phyloP scores from a whole-genome alignment of 352 stramenopile genomes.

The Globisporangium carolinianum region DNA sequence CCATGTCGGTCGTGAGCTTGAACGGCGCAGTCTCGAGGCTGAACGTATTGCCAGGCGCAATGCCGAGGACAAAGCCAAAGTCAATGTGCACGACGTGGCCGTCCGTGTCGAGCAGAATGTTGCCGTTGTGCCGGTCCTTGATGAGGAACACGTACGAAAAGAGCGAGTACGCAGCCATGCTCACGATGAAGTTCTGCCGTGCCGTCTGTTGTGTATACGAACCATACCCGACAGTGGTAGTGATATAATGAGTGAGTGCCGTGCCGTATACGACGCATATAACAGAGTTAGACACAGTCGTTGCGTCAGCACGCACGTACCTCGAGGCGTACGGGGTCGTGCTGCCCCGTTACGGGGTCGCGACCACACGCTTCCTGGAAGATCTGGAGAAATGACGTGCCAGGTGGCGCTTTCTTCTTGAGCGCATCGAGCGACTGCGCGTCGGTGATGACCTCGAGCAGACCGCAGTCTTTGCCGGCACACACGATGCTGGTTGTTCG shows the following conservation, averaged over 20 bases:
- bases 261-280: neutral
- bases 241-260: too few relatives aligned
- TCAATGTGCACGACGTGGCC: conserved; percentile 95
- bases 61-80: conserved; percentile 96
- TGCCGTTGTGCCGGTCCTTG: conserved; percentile 96
- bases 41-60: conserved; percentile 95
- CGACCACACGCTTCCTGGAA: conserved; percentile 43
- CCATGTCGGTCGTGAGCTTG: conserved; percentile 97
- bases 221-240: too few relatives aligned
- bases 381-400: conserved; percentile 33
- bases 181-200: conserved; percentile 92
- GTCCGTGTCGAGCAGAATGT: conserved; percentile 90
- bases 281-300: neutral
- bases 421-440: conserved; percentile 93
- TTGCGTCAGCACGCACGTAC: neutral
- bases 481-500: conserved; percentile 78
- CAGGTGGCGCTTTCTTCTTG: conserved; percentile 82
- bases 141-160: conserved; percentile 98
- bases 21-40: conserved; percentile 96
- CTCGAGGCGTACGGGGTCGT: conserved; percentile 36
- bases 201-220: too few relatives aligned
- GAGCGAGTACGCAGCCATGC: conserved; percentile 94
- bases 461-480: conserved; percentile 86
- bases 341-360: conserved; percentile 29
- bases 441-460: conserved; percentile 94